Evolutionary conservation across 345 rosid species (phyloP), one percentile per base, ranked within the genome.

Genomic region (Gossypium rotundifolium): DNA sequence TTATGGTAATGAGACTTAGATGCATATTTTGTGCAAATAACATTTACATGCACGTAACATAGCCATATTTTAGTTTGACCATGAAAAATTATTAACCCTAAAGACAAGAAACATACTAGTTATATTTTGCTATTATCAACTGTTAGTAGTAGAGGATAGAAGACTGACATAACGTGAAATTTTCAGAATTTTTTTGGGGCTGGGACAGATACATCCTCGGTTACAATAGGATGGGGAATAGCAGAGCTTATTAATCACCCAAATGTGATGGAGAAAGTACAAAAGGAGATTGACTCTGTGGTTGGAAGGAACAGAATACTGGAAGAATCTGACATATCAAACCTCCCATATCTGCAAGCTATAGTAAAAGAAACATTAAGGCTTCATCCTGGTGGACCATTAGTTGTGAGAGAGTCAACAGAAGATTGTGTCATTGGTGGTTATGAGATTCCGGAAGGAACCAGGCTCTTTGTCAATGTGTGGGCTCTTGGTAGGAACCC

Each of bases 161-260:
- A 7, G 65, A 29, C 18, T 63, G 20, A 63, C 46, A 33, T 16
- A 14, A 1, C 33, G 16, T 62, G 22, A 25, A 12, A 22, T 73
- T 29, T 17, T 7, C 86, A 88, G 88, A 81, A 85, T 49, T 75
- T 86, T 44, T 85, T 88, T 76, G 84, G 83, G 16, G 87, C 88
- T 40, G 87, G 92, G 25, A 86, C 87, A 2, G 90, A 88, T 49
- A 81, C 88, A 57, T 82, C 92, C 51, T 76, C 87, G 11, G 80
- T 76, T 16, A 82, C 93, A 7, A 74, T 84, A 67, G 92, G 87
- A 42, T 91, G 94, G 98, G 94, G 91, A 42, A 44, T 91, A 38
- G 78, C 95, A 29, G 95, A 93, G 79, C 84, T 91, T 2, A 86
- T 91, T 51, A 91, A 88, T 79, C 79, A 89, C 71, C 97, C 93